phyloP scores from a whole-genome alignment of 345 rosid genomes.

The Pistacia integerrima region DNA sequence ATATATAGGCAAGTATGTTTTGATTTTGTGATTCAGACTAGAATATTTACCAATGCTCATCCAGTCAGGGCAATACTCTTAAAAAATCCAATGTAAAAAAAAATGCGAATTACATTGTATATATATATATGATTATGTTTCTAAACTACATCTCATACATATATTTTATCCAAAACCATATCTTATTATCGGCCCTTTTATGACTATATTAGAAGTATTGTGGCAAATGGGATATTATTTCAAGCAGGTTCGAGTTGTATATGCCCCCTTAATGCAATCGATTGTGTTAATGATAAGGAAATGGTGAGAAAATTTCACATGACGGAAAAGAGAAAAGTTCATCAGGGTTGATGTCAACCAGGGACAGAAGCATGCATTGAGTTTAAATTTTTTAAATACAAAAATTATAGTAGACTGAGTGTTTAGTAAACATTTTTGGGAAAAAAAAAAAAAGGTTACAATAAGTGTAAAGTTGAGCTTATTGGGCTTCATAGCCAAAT shows the following conservation, averaged over 20 bases:
- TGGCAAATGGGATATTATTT: no score
- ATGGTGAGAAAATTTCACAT: background rate
- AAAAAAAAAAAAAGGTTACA: no score
- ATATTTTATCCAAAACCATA: background rate
- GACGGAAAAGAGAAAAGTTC: background rate
- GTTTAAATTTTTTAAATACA: no score
- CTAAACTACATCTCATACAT: background rate
- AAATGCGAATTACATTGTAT: no score
- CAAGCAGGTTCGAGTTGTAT: background rate
- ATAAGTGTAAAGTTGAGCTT: no score
- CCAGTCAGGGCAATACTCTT: background rate
- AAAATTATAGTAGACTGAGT: no score
- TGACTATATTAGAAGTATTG: background rate
- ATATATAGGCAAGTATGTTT: no score
- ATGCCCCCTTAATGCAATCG: background rate
- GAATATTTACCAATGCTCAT: background rate
- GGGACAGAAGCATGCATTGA: no score
- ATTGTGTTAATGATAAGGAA: background rate
- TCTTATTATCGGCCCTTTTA: background rate
- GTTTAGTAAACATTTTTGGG: no score
- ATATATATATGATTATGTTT: background rate
- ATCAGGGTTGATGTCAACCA: background rate
- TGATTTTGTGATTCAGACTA: no score
- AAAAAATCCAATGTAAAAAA: background rate
- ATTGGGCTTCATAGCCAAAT: no score